phyloP scores from a whole-genome alignment of 306 rosid species.

The Acacia crassicarpa region DNA sequence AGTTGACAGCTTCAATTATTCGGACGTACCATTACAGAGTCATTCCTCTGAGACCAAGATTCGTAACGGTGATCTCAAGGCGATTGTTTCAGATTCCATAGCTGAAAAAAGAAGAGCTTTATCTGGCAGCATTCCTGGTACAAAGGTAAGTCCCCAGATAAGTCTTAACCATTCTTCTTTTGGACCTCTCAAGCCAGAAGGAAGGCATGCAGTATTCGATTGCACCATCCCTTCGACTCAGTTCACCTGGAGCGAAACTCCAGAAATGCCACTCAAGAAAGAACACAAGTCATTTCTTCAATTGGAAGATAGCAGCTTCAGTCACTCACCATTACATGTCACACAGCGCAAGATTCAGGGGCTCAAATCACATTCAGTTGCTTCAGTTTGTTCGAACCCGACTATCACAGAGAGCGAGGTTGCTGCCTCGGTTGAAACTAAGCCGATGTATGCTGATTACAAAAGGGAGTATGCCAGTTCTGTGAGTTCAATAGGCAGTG shows the following conservation, averaged over 20 bases:
- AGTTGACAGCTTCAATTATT: conserved; percentile 47
- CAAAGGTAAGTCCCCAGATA: conserved; percentile 36
- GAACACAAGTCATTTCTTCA: conserved; percentile 53
- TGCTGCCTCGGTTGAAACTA: conserved; percentile 44
- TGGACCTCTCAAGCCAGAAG: conserved; percentile 55
- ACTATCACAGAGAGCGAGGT: conserved; percentile 39
- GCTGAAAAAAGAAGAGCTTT: conserved; percentile 48
- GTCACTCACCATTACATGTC: conserved; percentile 50
- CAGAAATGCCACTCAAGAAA: conserved; percentile 40
- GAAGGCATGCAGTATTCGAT: conserved; percentile 45
- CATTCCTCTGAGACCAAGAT: conserved; percentile 43
- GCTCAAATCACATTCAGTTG: conserved; percentile 49
- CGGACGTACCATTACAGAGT: conserved; percentile 46
- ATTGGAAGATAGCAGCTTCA: conserved; percentile 51
- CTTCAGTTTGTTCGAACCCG: conserved; percentile 54
- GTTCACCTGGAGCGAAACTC: conserved; percentile 56
- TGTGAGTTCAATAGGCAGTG: conserved; percentile 41
- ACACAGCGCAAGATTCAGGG: conserved; percentile 42
- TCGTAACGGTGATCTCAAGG: conserved; percentile 48
- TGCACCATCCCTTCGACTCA: conserved; percentile 44
- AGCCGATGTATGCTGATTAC: conserved; percentile 50
- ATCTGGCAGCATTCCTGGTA: conserved; percentile 42
- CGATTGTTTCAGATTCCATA: conserved; percentile 44
- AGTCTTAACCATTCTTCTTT: conserved; percentile 47
- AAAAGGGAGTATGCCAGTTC: conserved; percentile 39